Base-by-base conservation (phyloP, 2,329 filamentous ascomycete species). In the Neocatenulostroma microsporum region DNA sequence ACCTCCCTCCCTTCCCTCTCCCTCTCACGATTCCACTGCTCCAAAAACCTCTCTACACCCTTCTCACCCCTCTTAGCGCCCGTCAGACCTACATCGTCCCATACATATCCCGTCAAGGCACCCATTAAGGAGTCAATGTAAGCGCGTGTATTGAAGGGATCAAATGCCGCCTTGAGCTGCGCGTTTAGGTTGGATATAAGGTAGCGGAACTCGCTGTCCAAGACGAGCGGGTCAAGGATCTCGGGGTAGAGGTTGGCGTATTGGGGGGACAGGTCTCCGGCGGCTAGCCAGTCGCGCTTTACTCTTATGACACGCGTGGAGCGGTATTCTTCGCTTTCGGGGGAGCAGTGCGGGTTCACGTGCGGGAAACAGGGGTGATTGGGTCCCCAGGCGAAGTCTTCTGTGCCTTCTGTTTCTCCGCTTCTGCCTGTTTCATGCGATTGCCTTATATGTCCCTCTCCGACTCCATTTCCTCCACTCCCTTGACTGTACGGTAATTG, bases 201-300 rank as follows among this genome's bases (percentile, higher is more conserved):
- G 9, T 72, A 71, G 3, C 91, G 78, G 56, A 98, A 98, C 51
- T 94, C 85, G 40, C 81, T 80, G 60, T 98, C 91, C 1, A 77
- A 73, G 28, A 98, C 66, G 21, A 88, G 77, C 0, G 87, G 85
- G 48, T 95, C 88, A 6, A 98, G 69, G 40, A 98, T 94, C 57
- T 98, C 91, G 0, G 91, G 91, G 54, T 98, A 98, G 3, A 95
- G 70, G 53, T 96, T 95, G 12, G 85, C 91, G 57, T 93, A 96
- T 0, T 88, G 86, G 0, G 91, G 91, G 1, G 88, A 89, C 19
- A 94, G 67, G 60, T 98, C 91, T 23, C 89, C 91, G 42, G 80
- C 76, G 20, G 88, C 62, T 63, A 96, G 80, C 49, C 88, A 98
- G 62, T 98, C 91, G 27, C 91, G 76, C 40, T 81, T 80, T 45